Evolutionary conservation across 495 filamentous ascomycete genomes (phyloP).

Genomic region (Penicillium desertorum): DNA sequence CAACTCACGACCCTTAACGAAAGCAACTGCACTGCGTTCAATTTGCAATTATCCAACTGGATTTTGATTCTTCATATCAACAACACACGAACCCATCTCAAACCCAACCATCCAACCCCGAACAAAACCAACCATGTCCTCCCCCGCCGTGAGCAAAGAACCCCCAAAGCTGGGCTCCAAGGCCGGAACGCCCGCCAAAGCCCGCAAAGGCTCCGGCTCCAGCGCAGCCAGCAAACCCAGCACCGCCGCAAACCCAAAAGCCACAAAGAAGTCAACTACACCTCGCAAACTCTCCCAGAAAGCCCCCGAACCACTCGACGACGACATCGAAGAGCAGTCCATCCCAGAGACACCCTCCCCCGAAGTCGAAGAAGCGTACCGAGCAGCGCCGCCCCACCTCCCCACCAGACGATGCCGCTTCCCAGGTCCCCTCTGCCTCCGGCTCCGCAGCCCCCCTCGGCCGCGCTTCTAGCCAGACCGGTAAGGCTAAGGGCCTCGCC

Average conservation of each 20-base stretch:
- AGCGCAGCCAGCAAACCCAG: slow-evolving; percentile 37
- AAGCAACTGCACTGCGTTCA: background rate
- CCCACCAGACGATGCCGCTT: slow-evolving; percentile 28
- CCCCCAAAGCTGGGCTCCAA: slow-evolving; percentile 30
- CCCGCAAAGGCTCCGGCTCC: slow-evolving; percentile 47
- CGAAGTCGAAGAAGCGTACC: slow-evolving; percentile 37
- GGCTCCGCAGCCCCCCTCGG: slow-evolving; percentile 31
- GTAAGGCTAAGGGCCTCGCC: slow-evolving; percentile 25
- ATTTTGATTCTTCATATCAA: background rate
- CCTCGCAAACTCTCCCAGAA: slow-evolving; percentile 30
- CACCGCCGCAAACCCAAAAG: slow-evolving; percentile 27
- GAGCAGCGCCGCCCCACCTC: slow-evolving; percentile 35
- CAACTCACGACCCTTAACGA: background rate
- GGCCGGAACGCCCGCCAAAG: slow-evolving; percentile 48
- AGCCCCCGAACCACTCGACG: slow-evolving; percentile 25
- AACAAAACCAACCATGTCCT: slow-evolving; percentile 21
- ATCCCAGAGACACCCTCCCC: slow-evolving; percentile 29
- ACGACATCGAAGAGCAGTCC: slow-evolving; percentile 26
- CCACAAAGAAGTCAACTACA: slow-evolving; percentile 24
- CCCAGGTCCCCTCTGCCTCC: slow-evolving; percentile 25
- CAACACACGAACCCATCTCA: background rate
- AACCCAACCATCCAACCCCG: background rate
- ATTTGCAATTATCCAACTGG: background rate
- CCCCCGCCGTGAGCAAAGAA: slow-evolving; percentile 26
- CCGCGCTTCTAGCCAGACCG: slow-evolving; percentile 16